A percentile compares a stretch with the other conserved stretches of the same genome.
Evolutionary conservation across 768 basidiomycete species (phyloP).

Genomic region (Hygrocybe punicea): DNA sequence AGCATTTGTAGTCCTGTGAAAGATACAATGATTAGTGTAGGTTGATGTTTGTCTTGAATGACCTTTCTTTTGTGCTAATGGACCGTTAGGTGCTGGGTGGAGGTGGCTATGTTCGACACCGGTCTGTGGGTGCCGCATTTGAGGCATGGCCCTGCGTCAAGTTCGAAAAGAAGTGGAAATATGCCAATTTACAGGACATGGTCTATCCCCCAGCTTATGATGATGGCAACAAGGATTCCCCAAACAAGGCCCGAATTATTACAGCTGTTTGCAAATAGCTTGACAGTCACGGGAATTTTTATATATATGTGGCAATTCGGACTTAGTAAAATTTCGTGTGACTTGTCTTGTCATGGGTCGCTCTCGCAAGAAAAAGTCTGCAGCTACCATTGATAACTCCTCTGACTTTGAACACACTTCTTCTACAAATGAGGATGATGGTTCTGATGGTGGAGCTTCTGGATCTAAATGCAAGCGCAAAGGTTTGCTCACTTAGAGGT

Average conservation of each 20-base stretch:
- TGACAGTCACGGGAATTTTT: no score
- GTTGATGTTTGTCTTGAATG: slow-evolving; percentile 20
- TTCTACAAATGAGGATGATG: no score
- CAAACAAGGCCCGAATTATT: slow-evolving; percentile 47
- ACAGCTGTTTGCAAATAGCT: slow-evolving; percentile 12
- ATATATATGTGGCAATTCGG: no score
- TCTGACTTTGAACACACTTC: no score
- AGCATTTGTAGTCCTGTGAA: slow-evolving; percentile 48
- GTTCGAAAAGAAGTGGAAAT: slow-evolving; percentile 57
- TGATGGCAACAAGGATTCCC: slow-evolving; percentile 31
- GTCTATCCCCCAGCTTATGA: slow-evolving; percentile 21
- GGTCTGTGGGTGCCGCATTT: slow-evolving; percentile 62
- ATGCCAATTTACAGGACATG: slow-evolving; percentile 39
- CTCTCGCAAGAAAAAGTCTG: no score
- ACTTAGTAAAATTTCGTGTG: no score
- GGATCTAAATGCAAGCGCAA: no score
- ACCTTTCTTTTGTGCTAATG: background rate
- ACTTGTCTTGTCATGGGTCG: no score
- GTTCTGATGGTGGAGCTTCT: no score
- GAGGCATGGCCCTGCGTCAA: slow-evolving; percentile 69
- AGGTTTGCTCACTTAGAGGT: no score
- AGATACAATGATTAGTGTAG: slow-evolving; percentile 78
- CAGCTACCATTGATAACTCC: no score
- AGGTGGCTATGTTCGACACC: slow-evolving; percentile 68
- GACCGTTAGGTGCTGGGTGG: slow-evolving; percentile 61